Percentiles rank a stretch among this genome's conserved stretches.
Conservation (phyloP, 2,329 filamentous ascomycete species). For the Calonectria multiphialidica region DNA sequence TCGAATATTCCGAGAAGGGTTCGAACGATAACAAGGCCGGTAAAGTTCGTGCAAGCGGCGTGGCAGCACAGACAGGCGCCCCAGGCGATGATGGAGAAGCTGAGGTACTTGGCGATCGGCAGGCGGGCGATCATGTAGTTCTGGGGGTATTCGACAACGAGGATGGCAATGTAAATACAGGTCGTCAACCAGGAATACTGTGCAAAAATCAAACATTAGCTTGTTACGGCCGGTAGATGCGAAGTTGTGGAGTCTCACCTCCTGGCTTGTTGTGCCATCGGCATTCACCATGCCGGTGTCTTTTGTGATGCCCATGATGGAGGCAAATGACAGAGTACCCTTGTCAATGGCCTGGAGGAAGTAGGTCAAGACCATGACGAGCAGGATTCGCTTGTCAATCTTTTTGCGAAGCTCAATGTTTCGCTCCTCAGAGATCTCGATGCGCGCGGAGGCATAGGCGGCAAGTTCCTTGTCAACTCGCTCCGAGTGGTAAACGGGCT, state of each 20-base stretch:
- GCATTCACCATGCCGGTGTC: constrained; percentile 61
- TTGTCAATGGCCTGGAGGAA: constrained; percentile 80
- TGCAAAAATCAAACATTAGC: constrained; percentile 2
- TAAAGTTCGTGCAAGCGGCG: constrained; percentile 71
- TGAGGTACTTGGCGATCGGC: constrained; percentile 76
- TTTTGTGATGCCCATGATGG: constrained; percentile 71
- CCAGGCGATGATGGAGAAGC: constrained; percentile 74
- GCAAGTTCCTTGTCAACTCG: constrained; percentile 77
- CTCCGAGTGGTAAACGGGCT: constrained; percentile 60
- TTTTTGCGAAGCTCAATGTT: constrained; percentile 71
- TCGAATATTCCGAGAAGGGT: constrained; percentile 80
- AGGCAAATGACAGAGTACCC: constrained; percentile 73
- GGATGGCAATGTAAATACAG: constrained; percentile 79
- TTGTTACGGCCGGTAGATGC: background rate
- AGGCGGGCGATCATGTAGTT: constrained; percentile 71
- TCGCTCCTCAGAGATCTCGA: constrained; percentile 71
- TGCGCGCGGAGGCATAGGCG: constrained; percentile 67
- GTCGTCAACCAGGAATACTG: constrained; percentile 80
- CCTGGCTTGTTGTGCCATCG: constrained; percentile 41
- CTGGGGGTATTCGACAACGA: constrained; percentile 80
- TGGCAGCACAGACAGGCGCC: constrained; percentile 71
- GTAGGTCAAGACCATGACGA: constrained; percentile 80
- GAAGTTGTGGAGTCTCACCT: constrained; percentile 22
- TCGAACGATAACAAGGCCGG: constrained; percentile 69
- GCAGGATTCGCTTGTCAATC: constrained; percentile 76